phyloP scores from a whole-genome alignment of 1,139 yeast genomes.

The Yamadazyma aaseri region DNA sequence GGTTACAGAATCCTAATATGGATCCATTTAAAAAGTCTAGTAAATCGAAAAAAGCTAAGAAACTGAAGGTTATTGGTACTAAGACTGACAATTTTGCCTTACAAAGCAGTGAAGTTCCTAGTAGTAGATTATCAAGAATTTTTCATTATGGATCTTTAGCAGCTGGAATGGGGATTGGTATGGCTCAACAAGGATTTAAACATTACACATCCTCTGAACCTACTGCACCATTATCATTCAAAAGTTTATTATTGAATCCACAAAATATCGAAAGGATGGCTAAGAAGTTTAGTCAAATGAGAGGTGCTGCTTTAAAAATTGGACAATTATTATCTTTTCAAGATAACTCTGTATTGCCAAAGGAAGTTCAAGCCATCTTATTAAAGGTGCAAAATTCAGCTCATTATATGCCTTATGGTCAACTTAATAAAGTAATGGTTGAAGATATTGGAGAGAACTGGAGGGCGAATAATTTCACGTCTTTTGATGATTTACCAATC shows the following conservation, averaged over 20 bases:
- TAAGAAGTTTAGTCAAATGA: conserved; percentile 83
- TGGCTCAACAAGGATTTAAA: conserved; percentile 73
- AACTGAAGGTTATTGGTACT: conserved; percentile 9
- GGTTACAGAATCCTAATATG: conserved; percentile 8
- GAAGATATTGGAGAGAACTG: conserved; percentile 76
- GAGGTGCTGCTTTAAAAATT: conserved; percentile 96
- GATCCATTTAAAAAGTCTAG: conserved; percentile 10
- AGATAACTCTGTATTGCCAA: conserved; percentile 80
- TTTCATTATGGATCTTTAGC: conserved; percentile 94
- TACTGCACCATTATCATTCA: conserved; percentile 48
- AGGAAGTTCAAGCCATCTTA: conserved; percentile 77
- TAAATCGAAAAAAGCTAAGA: conserved; percentile 3
- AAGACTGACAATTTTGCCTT: conserved; percentile 8
- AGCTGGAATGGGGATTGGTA: conserved; percentile 87
- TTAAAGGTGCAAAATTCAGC: conserved; percentile 90
- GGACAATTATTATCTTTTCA: conserved; percentile 97
- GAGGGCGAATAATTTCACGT: conserved; percentile 64
- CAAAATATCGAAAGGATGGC: conserved; percentile 87
- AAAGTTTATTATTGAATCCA: conserved; percentile 70
- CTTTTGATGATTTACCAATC: conserved; percentile 84
- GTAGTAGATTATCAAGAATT: conserved; percentile 78
- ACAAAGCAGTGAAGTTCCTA: conserved; percentile 68
- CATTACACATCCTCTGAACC: conserved; percentile 53
- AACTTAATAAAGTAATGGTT: conserved; percentile 73
- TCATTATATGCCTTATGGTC: conserved; percentile 94